These are phyloP conservation scores for Psilocybe mexicana DNA, from an alignment of 1,284 basidiomycete genomes.

Conservation along the genomic window DNA sequence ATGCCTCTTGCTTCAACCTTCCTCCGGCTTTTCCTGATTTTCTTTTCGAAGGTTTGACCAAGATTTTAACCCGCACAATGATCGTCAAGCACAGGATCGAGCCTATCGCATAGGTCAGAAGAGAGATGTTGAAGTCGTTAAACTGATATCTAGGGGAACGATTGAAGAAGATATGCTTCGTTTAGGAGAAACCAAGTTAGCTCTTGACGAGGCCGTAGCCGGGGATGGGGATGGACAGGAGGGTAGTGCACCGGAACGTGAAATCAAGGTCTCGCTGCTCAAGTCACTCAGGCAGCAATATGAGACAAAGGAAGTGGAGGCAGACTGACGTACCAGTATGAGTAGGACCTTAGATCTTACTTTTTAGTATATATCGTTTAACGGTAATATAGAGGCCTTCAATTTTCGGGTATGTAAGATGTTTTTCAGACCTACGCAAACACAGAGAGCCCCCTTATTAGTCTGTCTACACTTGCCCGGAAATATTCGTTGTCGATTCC, in stretches of 20 bases:
- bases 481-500: conserved; percentile 95
- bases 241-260: conserved; percentile 69
- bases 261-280: conserved; percentile 82
- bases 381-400: background rate
- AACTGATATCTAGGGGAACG: conserved; percentile 89
- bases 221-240: conserved; percentile 62
- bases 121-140: conserved; percentile 88
- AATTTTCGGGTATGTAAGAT: background rate
- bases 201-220: conserved; percentile 90
- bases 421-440: conserved; percentile 42
- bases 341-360: background rate
- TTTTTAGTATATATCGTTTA: background rate
- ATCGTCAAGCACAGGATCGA: conserved; percentile 95
- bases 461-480: conserved; percentile 76
- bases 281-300: conserved; percentile 74
- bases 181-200: conserved; percentile 89
- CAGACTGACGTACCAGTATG: background rate
- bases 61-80: conserved; percentile 93
- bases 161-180: conserved; percentile 96
- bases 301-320: conserved; percentile 30
- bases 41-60: conserved; percentile 79
- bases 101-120: conserved; percentile 98
- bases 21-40: conserved; percentile 1
- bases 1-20: conserved; percentile 24
- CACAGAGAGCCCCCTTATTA: conserved; percentile 68